Evolutionary conservation across 495 filamentous ascomycete genomes (phyloP).

Genomic region (Podospora comata): DNA sequence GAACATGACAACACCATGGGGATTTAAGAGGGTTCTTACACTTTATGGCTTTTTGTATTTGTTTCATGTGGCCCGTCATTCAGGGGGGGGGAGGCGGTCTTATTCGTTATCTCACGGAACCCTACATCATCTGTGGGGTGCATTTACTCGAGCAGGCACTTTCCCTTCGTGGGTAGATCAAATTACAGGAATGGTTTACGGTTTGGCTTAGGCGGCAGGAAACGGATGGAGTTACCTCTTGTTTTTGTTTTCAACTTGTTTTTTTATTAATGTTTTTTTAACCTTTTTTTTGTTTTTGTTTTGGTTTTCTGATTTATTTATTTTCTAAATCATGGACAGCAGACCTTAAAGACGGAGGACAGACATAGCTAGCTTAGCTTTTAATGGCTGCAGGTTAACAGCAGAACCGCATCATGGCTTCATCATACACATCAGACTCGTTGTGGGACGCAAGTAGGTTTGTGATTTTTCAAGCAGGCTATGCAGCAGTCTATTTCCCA

Average conservation of each 20-base stretch:
- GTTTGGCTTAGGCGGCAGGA: neutral
- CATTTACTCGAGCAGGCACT: neutral
- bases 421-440: neutral
- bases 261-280: too few species aligned
- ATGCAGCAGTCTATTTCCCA: neutral
- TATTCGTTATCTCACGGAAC: neutral
- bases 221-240: neutral
- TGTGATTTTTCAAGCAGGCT: too few species aligned
- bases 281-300: too few species aligned
- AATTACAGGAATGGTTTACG: neutral
- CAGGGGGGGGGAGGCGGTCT: neutral
- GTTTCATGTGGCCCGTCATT: neutral
- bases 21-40: conserved; percentile 48
- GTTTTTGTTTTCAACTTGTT: too few species aligned
- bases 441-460: too few species aligned
- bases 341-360: neutral
- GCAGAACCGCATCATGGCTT: neutral
- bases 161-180: conserved; percentile 10
- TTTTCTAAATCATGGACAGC: neutral
- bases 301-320: too few species aligned
- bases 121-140: neutral
- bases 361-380: neutral
- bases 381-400: neutral
- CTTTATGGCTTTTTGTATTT: neutral
- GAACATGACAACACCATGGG: conserved; percentile 99